These are phyloP conservation scores for Mrakia gelida DNA, from an alignment of 768 basidiomycete genomes.

Conservation along the genomic window DNA sequence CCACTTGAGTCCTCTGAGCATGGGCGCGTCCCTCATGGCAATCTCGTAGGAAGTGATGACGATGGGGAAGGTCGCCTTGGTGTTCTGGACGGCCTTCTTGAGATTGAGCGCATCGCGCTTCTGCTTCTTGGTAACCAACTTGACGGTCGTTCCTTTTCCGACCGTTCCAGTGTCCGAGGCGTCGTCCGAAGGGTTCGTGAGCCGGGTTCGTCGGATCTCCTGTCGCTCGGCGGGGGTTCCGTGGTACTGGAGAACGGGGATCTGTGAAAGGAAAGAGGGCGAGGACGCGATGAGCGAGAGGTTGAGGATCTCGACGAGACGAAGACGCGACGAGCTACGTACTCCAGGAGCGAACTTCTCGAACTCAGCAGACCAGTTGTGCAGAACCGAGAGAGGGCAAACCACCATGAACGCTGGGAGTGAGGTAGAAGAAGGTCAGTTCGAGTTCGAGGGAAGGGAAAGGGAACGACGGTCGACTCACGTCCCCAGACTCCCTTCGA, in stretches of 20 bases:
- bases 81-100: constrained; percentile 1
- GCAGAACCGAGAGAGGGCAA: constrained; percentile 85
- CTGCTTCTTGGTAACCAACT: background rate
- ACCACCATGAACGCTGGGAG: constrained; percentile 73
- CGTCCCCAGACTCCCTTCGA: constrained; percentile 49
- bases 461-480: constrained; percentile 1
- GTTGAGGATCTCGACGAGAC: background rate
- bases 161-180: background rate
- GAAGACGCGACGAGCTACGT: constrained; percentile 35
- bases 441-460: background rate
- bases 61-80: constrained; percentile 29
- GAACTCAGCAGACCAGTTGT: constrained; percentile 88
- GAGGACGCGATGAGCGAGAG: background rate
- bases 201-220: constrained; percentile 63
- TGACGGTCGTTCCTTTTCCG: background rate
- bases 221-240: constrained; percentile 77
- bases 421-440: background rate
- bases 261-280: constrained; percentile 51
- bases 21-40: constrained; percentile 23
- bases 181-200: constrained; percentile 45
- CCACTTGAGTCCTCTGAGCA: constrained; percentile 28
- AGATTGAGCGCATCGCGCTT: background rate
- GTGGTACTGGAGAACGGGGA: constrained; percentile 86
- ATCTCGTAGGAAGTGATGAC: constrained; percentile 30
- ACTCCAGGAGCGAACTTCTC: constrained; percentile 73